phyloP scores from a whole-genome alignment of 805 yeast genomes.

The Candida maesae region DNA sequence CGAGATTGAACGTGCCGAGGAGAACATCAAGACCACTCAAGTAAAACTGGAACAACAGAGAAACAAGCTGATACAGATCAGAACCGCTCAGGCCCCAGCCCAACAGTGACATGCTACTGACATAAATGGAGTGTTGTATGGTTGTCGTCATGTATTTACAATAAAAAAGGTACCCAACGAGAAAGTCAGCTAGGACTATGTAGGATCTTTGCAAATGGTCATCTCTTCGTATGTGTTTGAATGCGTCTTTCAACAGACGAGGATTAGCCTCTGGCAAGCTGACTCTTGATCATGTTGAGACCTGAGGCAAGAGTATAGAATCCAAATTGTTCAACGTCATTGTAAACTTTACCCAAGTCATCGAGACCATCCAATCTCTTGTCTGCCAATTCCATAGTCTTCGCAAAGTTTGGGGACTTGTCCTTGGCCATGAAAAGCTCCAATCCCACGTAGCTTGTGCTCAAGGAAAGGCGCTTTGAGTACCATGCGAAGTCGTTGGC shows the following conservation, averaged over 20 bases:
- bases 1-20: constrained; percentile 78
- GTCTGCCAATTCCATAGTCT: constrained; percentile 63
- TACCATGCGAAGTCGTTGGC: constrained; percentile 91
- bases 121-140: neutral
- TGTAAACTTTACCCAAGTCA: constrained; percentile 55
- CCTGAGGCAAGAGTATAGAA: constrained; percentile 56
- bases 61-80: constrained; percentile 45
- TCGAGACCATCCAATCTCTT: constrained; percentile 52
- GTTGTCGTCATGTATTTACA: neutral
- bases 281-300: constrained; percentile 67
- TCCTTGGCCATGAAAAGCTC: constrained; percentile 84
- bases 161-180: too few relatives aligned
- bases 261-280: constrained; percentile 57
- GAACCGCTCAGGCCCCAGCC: constrained; percentile 27
- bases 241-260: too few relatives aligned
- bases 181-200: too few relatives aligned
- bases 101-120: neutral
- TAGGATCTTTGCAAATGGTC: too few relatives aligned
- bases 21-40: constrained; percentile 56
- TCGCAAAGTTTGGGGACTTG: constrained; percentile 46
- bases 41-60: constrained; percentile 55
- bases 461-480: constrained; percentile 70
- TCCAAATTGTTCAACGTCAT: constrained; percentile 70
- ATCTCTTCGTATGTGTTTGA: too few relatives aligned
- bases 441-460: constrained; percentile 65